Percentiles rank a stretch among this genome's conserved stretches.
Evolutionary conservation across 2,329 filamentous ascomycete species (phyloP).

Genomic region (Tricladium varicosporioides): DNA sequence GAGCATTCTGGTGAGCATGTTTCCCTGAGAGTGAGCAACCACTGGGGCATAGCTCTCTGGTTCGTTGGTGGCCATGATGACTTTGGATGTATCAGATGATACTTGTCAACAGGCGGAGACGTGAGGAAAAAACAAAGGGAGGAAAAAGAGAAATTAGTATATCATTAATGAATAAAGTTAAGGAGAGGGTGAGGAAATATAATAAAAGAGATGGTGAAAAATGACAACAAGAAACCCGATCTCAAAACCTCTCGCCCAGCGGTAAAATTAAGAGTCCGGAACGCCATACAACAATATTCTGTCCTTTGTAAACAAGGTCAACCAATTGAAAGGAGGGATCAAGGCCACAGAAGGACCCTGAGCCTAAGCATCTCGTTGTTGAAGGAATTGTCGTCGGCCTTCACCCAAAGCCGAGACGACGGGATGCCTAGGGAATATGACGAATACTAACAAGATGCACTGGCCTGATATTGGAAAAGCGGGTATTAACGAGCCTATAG

Average conservation of each 20-base stretch:
- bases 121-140: neutral
- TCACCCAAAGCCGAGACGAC: neutral
- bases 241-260: neutral
- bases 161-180: neutral
- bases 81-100: neutral
- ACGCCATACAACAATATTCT: neutral
- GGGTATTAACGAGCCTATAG: neutral
- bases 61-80: conserved; percentile 15
- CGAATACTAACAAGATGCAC: neutral
- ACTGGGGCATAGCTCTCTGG: conserved; percentile 17
- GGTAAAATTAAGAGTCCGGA: neutral
- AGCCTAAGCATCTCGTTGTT: neutral
- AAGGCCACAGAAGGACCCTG: neutral
- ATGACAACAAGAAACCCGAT: neutral
- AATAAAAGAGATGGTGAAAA: neutral
- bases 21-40: neutral
- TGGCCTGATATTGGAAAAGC: neutral
- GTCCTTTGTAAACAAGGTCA: neutral
- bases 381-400: neutral
- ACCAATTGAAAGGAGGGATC: neutral
- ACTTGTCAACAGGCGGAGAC: too few relatives aligned
- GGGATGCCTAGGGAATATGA: neutral
- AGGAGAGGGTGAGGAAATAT: neutral
- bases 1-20: conserved; percentile 12
- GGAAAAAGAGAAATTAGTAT: neutral